Conservation (phyloP, 2,329 filamentous ascomycete genomes). For the Xylogone sp. region DNA sequence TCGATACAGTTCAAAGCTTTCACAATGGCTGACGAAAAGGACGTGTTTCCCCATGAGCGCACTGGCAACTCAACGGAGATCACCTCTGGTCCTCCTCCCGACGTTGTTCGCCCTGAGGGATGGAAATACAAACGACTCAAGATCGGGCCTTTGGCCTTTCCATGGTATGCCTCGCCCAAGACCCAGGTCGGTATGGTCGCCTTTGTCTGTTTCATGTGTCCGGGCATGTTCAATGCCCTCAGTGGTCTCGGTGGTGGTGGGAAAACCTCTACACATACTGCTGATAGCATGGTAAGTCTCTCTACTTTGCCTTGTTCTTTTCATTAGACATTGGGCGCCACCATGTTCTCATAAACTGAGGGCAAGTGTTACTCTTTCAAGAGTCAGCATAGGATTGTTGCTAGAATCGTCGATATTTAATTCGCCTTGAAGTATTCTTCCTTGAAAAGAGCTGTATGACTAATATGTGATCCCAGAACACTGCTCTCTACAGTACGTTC, state of each 20-base stretch:
- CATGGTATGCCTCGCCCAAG: slow-evolving; percentile 71
- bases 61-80: slow-evolving; percentile 1
- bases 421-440: not conserved
- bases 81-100: not conserved
- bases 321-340: no score
- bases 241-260: slow-evolving; percentile 61
- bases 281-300: slow-evolving; percentile 37
- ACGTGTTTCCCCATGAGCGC: not conserved
- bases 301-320: not conserved
- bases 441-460: not conserved
- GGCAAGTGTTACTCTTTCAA: no score
- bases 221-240: slow-evolving; percentile 67
- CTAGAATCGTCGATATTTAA: not conserved
- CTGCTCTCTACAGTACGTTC: slow-evolving; percentile 46
- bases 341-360: no score
- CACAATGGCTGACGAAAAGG: not conserved
- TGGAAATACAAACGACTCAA: slow-evolving; percentile 67
- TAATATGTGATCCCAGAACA: slow-evolving; percentile 21
- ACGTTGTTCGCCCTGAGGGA: slow-evolving; percentile 37
- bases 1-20: not conserved
- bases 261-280: slow-evolving; percentile 44
- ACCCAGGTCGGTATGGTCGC: slow-evolving; percentile 67
- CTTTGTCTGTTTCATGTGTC: slow-evolving; percentile 64
- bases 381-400: not conserved
- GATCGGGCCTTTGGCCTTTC: slow-evolving; percentile 50